Evolutionary conservation across 805 yeast genomes (phyloP), one percentile per base, ranked within the genome.

Genomic region (Scheffersomyces stipitis): DNA sequence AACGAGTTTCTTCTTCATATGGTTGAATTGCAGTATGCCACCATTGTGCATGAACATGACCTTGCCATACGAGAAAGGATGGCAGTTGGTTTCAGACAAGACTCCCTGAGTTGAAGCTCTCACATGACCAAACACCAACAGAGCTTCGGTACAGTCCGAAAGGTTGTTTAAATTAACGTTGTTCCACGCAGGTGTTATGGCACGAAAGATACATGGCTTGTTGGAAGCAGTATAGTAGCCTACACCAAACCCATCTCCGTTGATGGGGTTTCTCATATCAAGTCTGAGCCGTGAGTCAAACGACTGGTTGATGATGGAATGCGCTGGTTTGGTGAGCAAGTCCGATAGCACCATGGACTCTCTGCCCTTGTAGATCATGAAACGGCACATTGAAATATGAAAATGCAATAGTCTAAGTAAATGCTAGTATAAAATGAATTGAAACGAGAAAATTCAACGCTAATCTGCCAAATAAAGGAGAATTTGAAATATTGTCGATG

Each of bases 41-140:
- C 99, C 99, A 62, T 93, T 93, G 62, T 93, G 99, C 99, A 93
- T 93, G 58, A 93, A 93, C 84, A 91, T 85, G 32, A 91, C 66
- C 34, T 80, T 80, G 44, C 90, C 91, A 57, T 79, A 89, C 3
- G 85, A 80, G 62, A 93, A 93, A 0, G 99, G 99, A 59, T 93
- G 99, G 62, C 99, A 93, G 61, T 93, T 93, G 0, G 97, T 91
- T 57, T 93, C 99, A 8, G 95, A 76, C 18, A 93, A 64, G 1
- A 86, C 95, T 31, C 99, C 99, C 45, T 95, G 87, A 0, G 99
- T 93, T 0, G 96, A 86, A 0, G 99, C 98, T 43, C 99, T 64
- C 1, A 93, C 97, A 60, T 93, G 99, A 2, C 95, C 99, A 68
- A 93, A 93, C 2, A 91, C 87, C 33, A 90, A 64, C 34, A 74